phyloP scores from a whole-genome alignment of 495 filamentous ascomycete genomes.

The Hypoxylon intermedium region DNA sequence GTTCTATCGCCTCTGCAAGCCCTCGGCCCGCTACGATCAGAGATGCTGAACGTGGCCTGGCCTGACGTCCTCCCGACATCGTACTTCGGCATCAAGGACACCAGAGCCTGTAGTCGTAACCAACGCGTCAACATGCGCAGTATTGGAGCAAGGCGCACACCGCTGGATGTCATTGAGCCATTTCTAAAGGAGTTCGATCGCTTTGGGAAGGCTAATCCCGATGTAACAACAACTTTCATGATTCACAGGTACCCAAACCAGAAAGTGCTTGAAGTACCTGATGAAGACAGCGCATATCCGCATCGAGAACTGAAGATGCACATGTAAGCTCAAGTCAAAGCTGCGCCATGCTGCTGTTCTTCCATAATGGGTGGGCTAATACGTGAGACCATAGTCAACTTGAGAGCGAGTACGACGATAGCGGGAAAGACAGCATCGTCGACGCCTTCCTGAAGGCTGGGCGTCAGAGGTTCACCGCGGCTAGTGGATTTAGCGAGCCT shows the following conservation, averaged over 20 bases:
- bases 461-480: neutral
- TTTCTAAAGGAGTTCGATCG: constrained; percentile 25
- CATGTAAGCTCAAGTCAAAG: constrained; percentile 37
- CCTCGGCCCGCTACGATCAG: neutral
- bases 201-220: constrained; percentile 18
- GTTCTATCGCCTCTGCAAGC: neutral
- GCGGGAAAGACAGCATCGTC: neutral
- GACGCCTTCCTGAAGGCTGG: neutral
- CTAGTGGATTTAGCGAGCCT: neutral
- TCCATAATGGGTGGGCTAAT: neutral
- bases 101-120: constrained; percentile 5
- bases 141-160: constrained; percentile 12
- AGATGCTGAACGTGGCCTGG: constrained; percentile 6
- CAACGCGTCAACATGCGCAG: constrained; percentile 20
- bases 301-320: constrained; percentile 35
- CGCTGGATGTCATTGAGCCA: constrained; percentile 23
- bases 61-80: constrained; percentile 10
- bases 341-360: too few species aligned
- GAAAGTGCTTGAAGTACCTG: constrained; percentile 27
- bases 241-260: constrained; percentile 33
- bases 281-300: constrained; percentile 38
- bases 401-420: constrained; percentile 8
- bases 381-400: constrained; percentile 4
- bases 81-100: constrained; percentile 17
- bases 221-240: constrained; percentile 12